Conservation (phyloP, 2,329 filamentous ascomycete genomes). For the Cyphellophora attinorum region DNA sequence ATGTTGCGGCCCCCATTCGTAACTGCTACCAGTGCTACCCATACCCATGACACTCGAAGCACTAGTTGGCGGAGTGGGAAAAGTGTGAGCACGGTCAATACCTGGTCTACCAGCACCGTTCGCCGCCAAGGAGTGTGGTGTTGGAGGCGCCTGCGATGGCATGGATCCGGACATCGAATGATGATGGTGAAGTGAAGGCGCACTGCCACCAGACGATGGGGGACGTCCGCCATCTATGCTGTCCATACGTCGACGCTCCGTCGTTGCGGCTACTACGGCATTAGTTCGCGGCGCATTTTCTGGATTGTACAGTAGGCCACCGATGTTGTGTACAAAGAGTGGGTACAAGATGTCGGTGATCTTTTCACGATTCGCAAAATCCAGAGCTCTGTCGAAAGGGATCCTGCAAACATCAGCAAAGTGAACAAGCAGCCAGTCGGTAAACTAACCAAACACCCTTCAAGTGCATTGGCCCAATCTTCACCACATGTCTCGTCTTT, state of each 20-base stretch:
- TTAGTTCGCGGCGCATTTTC: slow-evolving; percentile 75
- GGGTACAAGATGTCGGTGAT: slow-evolving; percentile 94
- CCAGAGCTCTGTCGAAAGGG: slow-evolving; percentile 90
- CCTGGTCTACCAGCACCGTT: slow-evolving; percentile 55
- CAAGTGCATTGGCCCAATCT: slow-evolving; percentile 97
- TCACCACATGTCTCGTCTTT: slow-evolving; percentile 92
- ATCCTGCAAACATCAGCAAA: slow-evolving; percentile 63
- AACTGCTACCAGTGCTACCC: slow-evolving; percentile 60
- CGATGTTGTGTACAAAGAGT: slow-evolving; percentile 95
- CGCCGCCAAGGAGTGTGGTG: slow-evolving; percentile 53
- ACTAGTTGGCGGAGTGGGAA: slow-evolving; percentile 86
- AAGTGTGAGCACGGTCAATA: slow-evolving; percentile 79
- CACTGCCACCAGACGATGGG: slow-evolving; percentile 45
- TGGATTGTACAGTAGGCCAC: slow-evolving; percentile 84
- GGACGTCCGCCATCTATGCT: slow-evolving; percentile 39
- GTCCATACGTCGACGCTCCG: slow-evolving; percentile 66
- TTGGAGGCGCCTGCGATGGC: slow-evolving; percentile 54
- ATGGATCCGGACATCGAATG: slow-evolving; percentile 56
- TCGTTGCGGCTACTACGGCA: slow-evolving; percentile 72
- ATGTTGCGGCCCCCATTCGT: slow-evolving; percentile 64
- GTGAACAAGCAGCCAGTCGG: neutral
- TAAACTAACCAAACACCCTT: slow-evolving; percentile 84
- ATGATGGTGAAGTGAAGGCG: slow-evolving; percentile 51
- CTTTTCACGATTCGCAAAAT: slow-evolving; percentile 99
- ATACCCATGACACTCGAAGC: slow-evolving; percentile 79